Base-by-base conservation (phyloP, 805 yeast genomes). In the Metschnikowia anglica region DNA sequence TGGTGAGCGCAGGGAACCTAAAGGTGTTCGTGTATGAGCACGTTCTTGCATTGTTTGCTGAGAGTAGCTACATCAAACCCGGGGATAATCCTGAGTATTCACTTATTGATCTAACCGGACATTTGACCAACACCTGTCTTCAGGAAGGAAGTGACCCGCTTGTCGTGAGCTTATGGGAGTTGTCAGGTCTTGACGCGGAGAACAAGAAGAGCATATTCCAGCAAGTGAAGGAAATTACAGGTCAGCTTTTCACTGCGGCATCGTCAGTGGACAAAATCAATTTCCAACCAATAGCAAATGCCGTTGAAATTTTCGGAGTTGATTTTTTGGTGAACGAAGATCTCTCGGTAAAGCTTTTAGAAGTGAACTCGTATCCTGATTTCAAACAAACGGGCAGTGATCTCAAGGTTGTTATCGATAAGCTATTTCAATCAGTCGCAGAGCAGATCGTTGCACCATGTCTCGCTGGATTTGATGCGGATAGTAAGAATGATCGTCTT, bases 341-440 rank as follows among this genome's bases (percentile, higher is more conserved):
- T 23, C 58, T 62, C 17, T 60, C 72, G 11, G 91, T 85, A 2
- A 73, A 71, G 34, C 59, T 93, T 20, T 65, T 91, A 31, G 98
- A 93, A 62, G 87, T 89, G 34, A 93, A 93, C 57, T 83, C 98
- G 12, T 93, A 84, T 58, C 99, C 99, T 1, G 99, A 93, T 60
- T 93, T 93, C 67, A 89, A 88, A 57, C 99, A 93, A 65, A 93
- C 98, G 0, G 99, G 99, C 13, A 77, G 68, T 12, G 84, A 76
- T 6, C 69, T 91, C 53, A 85, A 84, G 56, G 68, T 54, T 2
- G 56, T 88, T 17, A 85, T 93, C 23, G 72, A 73, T 49, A 84
- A 76, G 26, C 67, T 90, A 33, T 85, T 90, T 55, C 80, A 76
- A 20, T 74, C 73, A 9, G 77, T 80, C 0, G 77, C 79, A 13